These are phyloP conservation scores for Xylaria nigripes DNA, from an alignment of 495 filamentous ascomycete species.

Conservation along the genomic window DNA sequence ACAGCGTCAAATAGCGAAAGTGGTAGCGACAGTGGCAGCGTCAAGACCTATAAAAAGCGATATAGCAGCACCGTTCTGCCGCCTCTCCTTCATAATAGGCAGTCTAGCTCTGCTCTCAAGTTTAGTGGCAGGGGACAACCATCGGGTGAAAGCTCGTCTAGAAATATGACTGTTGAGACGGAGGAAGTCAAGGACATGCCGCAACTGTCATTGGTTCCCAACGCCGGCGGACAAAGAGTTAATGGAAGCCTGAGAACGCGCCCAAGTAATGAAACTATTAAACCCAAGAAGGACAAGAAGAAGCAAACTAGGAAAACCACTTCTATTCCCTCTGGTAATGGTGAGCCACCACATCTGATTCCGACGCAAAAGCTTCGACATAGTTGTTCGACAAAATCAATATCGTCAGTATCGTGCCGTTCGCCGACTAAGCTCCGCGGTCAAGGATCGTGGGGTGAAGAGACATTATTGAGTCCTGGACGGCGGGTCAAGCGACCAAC, in stretches of 20 bases:
- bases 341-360: slow-evolving; percentile 45
- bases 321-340: slow-evolving; percentile 59
- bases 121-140: slow-evolving; percentile 44
- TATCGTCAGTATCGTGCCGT: slow-evolving; percentile 21
- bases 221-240: slow-evolving; percentile 53
- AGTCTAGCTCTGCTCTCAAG: slow-evolving; percentile 38
- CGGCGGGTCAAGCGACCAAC: slow-evolving; percentile 11
- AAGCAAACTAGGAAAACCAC: slow-evolving; percentile 69
- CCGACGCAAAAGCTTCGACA: slow-evolving; percentile 25
- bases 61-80: slow-evolving; percentile 27
- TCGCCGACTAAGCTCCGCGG: slow-evolving; percentile 27
- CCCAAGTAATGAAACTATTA: slow-evolving; percentile 85
- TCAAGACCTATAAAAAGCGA: slow-evolving; percentile 25
- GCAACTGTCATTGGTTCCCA: slow-evolving; percentile 71
- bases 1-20: slow-evolving; percentile 45
- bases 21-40: slow-evolving; percentile 53
- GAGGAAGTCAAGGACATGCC: slow-evolving; percentile 91
- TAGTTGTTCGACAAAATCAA: slow-evolving; percentile 30
- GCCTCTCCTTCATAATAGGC: slow-evolving; percentile 33
- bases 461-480: slow-evolving; percentile 14
- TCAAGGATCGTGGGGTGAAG: slow-evolving; percentile 32
- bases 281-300: slow-evolving; percentile 86
- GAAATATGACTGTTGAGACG: slow-evolving; percentile 96
- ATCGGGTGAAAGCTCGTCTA: slow-evolving; percentile 61
- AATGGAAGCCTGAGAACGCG: slow-evolving; percentile 75